Percentiles rank a stretch among this genome's conserved stretches.
Conservation (phyloP, 1,284 basidiomycete genomes). For the Trametes pubescens region DNA sequence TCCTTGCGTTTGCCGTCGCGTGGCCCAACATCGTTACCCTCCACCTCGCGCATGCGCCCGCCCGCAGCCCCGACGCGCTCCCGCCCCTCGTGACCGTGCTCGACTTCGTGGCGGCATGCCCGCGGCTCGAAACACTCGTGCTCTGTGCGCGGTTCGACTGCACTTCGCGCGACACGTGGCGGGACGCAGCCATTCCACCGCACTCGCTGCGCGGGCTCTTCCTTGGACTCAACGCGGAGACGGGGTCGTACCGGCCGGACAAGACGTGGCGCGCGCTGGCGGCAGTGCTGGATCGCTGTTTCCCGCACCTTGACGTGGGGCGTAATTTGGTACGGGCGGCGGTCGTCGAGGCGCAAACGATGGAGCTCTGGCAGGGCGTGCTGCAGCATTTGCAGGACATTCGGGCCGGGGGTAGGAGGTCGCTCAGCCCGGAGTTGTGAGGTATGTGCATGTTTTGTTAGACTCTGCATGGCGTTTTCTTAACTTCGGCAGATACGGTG, state of each 20-base stretch:
- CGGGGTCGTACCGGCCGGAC: slow-evolving; percentile 17
- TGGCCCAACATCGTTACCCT: slow-evolving; percentile 15
- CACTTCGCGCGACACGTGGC: slow-evolving; percentile 10
- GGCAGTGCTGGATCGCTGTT: slow-evolving; percentile 7
- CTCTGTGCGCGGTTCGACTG: slow-evolving; percentile 20
- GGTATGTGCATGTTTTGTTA: neutral
- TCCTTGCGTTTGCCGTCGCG: slow-evolving; percentile 9
- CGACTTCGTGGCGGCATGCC: slow-evolving; percentile 7
- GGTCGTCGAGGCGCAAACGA: slow-evolving; percentile 8
- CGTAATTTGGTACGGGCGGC: slow-evolving; percentile 6
- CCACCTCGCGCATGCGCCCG: slow-evolving; percentile 16
- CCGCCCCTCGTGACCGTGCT: slow-evolving; percentile 6
- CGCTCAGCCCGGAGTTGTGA: neutral
- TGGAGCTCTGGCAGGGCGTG: slow-evolving; percentile 10
- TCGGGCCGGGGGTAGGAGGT: neutral
- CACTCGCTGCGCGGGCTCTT: slow-evolving; percentile 13
- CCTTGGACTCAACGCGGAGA: slow-evolving; percentile 15
- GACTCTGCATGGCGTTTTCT: no score
- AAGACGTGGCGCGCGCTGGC: slow-evolving; percentile 20
- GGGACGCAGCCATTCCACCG: neutral
- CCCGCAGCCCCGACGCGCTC: neutral
- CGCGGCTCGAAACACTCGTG: slow-evolving; percentile 13
- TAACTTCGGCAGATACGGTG: no score
- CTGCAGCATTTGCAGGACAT: slow-evolving; percentile 5
- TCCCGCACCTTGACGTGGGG: slow-evolving; percentile 1